Conservation (phyloP, 2,329 filamentous ascomycete genomes). For the Fonsecaea pedrosoi region DNA sequence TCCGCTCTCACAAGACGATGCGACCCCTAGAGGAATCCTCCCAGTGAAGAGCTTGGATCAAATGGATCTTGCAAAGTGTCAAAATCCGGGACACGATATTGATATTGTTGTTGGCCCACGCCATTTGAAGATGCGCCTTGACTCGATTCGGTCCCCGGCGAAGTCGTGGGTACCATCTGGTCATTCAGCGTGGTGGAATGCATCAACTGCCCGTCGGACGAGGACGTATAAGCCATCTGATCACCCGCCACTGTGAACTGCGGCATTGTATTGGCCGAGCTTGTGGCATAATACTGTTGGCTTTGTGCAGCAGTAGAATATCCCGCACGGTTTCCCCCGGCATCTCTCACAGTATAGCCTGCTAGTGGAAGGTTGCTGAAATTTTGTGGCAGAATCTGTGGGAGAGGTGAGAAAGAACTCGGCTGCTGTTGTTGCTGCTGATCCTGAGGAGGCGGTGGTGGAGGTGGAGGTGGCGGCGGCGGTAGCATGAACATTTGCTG, state of each 20-base stretch:
- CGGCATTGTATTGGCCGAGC: neutral
- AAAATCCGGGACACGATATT: neutral
- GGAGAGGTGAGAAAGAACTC: neutral
- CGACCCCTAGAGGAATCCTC: neutral
- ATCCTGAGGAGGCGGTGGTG: neutral
- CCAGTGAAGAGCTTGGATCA: neutral
- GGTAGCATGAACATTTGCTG: neutral
- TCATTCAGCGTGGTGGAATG: neutral
- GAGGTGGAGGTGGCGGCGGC: neutral
- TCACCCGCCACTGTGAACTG: neutral
- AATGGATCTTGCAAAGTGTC: neutral
- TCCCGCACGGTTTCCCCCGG: neutral
- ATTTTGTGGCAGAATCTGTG: neutral
- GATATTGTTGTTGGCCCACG: slow-evolving; percentile 1
- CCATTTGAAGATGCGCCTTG: neutral
- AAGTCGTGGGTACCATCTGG: neutral
- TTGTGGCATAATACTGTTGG: neutral
- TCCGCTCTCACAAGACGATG: neutral
- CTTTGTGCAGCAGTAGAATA: neutral
- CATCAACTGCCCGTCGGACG: neutral
- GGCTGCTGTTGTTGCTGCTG: neutral
- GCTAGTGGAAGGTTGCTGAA: neutral
- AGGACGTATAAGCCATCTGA: neutral
- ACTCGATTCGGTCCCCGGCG: neutral
- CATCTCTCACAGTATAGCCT: neutral